These are phyloP conservation scores for Fraxinus nigra DNA, from an alignment of 305 asterid genomes.

Conservation along the genomic window DNA sequence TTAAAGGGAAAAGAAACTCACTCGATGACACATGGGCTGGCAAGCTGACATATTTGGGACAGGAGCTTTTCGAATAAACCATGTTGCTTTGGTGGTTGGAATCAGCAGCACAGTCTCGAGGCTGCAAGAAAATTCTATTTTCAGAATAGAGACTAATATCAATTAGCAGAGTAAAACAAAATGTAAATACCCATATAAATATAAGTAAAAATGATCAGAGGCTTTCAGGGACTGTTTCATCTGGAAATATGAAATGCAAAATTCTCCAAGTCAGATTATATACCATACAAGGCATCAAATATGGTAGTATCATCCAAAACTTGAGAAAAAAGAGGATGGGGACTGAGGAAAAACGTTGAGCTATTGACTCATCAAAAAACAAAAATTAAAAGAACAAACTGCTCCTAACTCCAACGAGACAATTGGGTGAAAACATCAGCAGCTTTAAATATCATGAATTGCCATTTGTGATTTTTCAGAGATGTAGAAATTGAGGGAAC, in stretches of 20 bases:
- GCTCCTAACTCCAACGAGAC: neutral
- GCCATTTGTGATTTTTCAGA: neutral
- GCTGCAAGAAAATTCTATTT: constrained; percentile 50
- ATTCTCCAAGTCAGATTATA: neutral
- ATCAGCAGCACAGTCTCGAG: constrained; percentile 63
- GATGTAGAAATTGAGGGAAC: neutral
- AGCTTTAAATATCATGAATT: neutral
- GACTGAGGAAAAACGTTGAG: neutral
- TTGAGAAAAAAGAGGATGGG: neutral
- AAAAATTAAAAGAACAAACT: neutral
- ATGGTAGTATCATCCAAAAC: neutral
- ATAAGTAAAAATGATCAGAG: neutral
- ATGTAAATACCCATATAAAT: neutral
- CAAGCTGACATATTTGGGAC: constrained; percentile 73
- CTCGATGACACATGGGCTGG: constrained; percentile 49
- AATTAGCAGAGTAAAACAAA: constrained; percentile 13
- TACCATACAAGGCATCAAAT: neutral
- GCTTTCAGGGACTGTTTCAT: constrained; percentile 6
- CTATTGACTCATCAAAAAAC: neutral
- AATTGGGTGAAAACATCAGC: neutral
- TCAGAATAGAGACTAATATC: constrained; percentile 14
- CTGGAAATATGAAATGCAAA: constrained; percentile 6
- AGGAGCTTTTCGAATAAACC: constrained; percentile 42
- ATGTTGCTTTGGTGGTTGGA: constrained; percentile 35
- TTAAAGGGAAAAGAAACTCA: constrained; percentile 31